Conservation (phyloP, 164 flowering plant genomes). For the Vitis riparia region DNA sequence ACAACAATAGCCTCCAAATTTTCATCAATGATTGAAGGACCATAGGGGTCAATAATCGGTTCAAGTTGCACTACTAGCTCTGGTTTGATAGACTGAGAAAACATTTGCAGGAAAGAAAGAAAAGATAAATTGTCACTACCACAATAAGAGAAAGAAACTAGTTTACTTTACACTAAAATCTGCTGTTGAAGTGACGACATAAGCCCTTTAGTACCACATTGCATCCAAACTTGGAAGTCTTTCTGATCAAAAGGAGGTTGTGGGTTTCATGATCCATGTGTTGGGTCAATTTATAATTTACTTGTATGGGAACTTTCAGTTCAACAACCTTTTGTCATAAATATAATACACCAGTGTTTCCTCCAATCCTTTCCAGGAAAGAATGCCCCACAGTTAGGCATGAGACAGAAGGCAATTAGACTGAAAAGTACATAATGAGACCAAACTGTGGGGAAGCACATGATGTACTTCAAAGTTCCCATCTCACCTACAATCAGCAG, state of each 20-base stretch:
- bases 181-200: not conserved
- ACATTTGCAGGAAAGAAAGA: not conserved
- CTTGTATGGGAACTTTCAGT: not conserved
- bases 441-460: not conserved
- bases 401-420: not conserved
- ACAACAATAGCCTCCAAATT: slow-evolving; percentile 92
- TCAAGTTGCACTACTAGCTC: slow-evolving; percentile 70
- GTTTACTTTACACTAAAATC: not conserved
- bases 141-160: not conserved
- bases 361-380: not conserved
- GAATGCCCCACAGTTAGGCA: not conserved
- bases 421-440: not conserved
- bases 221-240: not conserved
- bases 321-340: not conserved
- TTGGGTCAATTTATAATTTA: not conserved
- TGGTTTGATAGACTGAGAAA: slow-evolving; percentile 71
- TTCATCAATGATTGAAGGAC: slow-evolving; percentile 89
- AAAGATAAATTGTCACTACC: not conserved
- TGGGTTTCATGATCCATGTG: not conserved
- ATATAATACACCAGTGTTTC: not conserved
- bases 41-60: slow-evolving; percentile 90
- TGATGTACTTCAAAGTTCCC: not conserved
- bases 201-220: not conserved
- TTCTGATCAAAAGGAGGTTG: too few species aligned
- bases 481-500: not conserved